These are phyloP conservation scores for Aplosporella prunicola DNA, from an alignment of 2,329 filamentous ascomycete species.

Conservation along the genomic window DNA sequence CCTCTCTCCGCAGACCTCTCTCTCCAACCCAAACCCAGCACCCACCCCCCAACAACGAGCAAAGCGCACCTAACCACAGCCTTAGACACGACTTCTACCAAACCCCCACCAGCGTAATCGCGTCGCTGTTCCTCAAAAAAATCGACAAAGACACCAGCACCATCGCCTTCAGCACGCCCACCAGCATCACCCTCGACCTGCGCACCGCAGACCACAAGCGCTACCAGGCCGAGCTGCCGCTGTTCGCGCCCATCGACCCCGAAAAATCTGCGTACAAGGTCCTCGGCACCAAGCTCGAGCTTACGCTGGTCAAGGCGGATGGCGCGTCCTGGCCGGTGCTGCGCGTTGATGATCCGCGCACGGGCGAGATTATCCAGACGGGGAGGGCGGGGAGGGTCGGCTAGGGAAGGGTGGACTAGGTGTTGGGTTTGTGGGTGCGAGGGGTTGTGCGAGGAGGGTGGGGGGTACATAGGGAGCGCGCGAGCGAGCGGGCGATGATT, in stretches of 20 bases:
- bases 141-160: constrained; percentile 74
- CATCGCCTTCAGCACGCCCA: constrained; percentile 54
- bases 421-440: neutral
- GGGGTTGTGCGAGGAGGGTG: neutral
- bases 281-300: constrained; percentile 80
- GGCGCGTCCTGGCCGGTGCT: constrained; percentile 77
- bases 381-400: constrained; percentile 54
- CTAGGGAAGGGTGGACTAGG: neutral
- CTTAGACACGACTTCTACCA: constrained; percentile 92
- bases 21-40: too few species aligned
- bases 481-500: neutral
- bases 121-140: constrained; percentile 92
- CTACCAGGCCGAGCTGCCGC: constrained; percentile 61
- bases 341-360: constrained; percentile 62
- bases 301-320: constrained; percentile 64
- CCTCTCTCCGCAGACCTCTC: too few species aligned
- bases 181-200: constrained; percentile 65
- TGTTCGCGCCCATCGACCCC: constrained; percentile 69
- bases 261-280: constrained; percentile 70
- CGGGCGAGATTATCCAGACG: constrained; percentile 79
- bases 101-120: constrained; percentile 74
- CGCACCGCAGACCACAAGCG: constrained; percentile 80
- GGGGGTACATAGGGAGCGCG: neutral
- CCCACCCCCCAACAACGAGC: too few species aligned
- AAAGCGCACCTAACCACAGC: too few species aligned